phyloP scores from a whole-genome alignment of 1,284 basidiomycete genomes.

The Schizophyllum commune region DNA sequence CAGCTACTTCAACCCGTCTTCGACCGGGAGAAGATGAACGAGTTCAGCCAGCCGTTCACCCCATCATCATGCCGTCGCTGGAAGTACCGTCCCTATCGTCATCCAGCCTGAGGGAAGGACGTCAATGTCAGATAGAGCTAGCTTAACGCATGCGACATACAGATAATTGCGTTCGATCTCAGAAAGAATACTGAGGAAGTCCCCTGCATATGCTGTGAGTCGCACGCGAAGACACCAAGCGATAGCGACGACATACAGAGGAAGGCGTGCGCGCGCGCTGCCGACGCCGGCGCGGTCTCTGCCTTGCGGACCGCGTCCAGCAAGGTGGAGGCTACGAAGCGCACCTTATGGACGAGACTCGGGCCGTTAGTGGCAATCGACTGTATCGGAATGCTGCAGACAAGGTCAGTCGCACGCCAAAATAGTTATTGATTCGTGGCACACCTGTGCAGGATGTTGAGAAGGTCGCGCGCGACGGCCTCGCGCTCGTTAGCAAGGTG shows the following conservation, averaged over 20 bases:
- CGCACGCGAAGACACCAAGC: constrained; percentile 4
- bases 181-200: constrained; percentile 81
- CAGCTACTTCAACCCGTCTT: background rate
- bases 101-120: constrained; percentile 45
- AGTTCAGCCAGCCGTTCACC: background rate
- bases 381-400: constrained; percentile 74
- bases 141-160: constrained; percentile 30
- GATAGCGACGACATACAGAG: constrained; percentile 46
- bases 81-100: constrained; percentile 63
- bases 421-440: constrained; percentile 2
- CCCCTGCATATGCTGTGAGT: constrained; percentile 44
- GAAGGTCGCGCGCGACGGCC: constrained; percentile 70
- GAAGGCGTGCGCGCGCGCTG: constrained; percentile 73
- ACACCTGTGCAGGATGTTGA: constrained; percentile 75
- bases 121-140: constrained; percentile 14
- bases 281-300: constrained; percentile 66
- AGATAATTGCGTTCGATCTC: constrained; percentile 85
- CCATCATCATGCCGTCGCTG: constrained; percentile 48
- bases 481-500: constrained; percentile 64
- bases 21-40: background rate
- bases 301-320: constrained; percentile 80
- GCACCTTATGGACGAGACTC: constrained; percentile 79
- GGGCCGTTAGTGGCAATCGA: constrained; percentile 85
- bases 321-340: constrained; percentile 82
- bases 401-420: constrained; percentile 6